Evolutionary conservation across 2,329 filamentous ascomycete species (phyloP), one percentile per base, ranked within the genome.

Genomic region (Phaeosphaeria sp.): DNA sequence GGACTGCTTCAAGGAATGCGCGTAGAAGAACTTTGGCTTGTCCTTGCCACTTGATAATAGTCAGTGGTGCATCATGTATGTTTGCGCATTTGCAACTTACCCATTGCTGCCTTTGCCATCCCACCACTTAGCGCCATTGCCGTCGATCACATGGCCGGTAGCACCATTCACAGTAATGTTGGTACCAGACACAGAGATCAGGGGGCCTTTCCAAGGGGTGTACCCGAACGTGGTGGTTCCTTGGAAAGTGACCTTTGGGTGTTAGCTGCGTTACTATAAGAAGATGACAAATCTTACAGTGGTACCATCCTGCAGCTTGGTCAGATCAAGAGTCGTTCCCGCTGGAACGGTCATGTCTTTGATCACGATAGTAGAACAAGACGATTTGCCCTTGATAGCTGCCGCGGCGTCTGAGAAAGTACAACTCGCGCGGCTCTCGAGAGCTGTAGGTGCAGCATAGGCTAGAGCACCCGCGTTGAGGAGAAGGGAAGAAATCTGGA

Each of bases 141-240:
- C 85, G 55, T 88, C 84, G 44, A 88, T 77, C 15, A 82, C 76
- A 44, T 86, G 80, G 20, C 83, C 87, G 1, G 76, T 81, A 13
- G 81, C 78, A 44, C 87, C 87, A 55, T 81, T 85, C 63, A 89
- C 86, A 60, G 82, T 84, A 69, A 89, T 85, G 60, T 87, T 71
- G 52, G 60, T 76, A 42, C 88, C 89, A 1, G 83, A 84, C 60
- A 90, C 79, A 25, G 82, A 82, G 65, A 91, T 81, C 15, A 91
- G 79, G 45, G 88, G 88, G 0, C 89, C 88, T 1, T 74, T 72
- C 88, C 88, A 91, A 67, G 88, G 84, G 61, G 85, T 79, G 77
- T 89, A 90, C 20, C 81, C 88, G 68, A 88, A 91, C 53, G 84
- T 86, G n/a, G 88, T 91, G 15, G 80, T 85, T 44, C 89, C 89